These are phyloP conservation scores for Claviceps maximensis DNA, from an alignment of 2,329 filamentous ascomycete species.

Conservation along the genomic window DNA sequence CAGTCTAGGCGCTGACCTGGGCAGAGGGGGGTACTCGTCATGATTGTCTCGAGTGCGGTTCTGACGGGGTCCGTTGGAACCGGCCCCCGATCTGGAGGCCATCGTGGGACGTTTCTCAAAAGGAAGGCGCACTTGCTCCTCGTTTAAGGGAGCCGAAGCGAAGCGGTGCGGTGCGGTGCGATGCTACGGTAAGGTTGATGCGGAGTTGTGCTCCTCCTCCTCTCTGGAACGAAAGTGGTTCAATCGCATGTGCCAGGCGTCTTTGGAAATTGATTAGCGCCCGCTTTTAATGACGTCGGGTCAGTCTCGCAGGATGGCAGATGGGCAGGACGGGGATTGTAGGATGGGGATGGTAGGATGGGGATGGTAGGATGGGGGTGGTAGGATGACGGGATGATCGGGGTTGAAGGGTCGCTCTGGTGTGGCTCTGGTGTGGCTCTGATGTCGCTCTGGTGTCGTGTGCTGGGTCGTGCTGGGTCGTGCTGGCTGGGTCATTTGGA, in stretches of 20 bases:
- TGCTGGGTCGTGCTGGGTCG: not conserved
- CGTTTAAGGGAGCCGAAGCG: not conserved
- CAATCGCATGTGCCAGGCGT: too few relatives aligned
- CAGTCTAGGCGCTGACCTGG: constrained; percentile 14
- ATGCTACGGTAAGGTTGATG: not conserved
- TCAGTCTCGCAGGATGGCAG: not conserved
- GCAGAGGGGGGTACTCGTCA: constrained; percentile 20
- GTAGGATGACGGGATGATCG: not conserved
- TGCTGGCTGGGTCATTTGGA: too few relatives aligned
- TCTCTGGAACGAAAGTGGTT: not conserved
- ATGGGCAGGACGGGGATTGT: not conserved
- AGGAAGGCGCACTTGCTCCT: not conserved
- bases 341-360: too few relatives aligned
- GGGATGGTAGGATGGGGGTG: too few relatives aligned
- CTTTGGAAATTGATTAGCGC: not conserved
- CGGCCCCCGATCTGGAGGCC: constrained; percentile 21
- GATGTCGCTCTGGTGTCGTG: not conserved
- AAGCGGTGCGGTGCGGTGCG: too few relatives aligned
- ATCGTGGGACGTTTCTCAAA: constrained; percentile 9
- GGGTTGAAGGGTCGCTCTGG: too few relatives aligned
- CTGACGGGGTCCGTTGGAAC: constrained; percentile 17
- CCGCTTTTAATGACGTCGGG: not conserved
- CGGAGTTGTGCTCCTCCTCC: not conserved
- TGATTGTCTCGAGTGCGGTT: constrained; percentile 16
- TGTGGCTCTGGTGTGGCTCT: too few relatives aligned